Evolutionary conservation across 371 early-diverging fungal species (phyloP), one percentile per base, ranked within the genome.

Genomic region (Basidiobolus heterosporus): DNA sequence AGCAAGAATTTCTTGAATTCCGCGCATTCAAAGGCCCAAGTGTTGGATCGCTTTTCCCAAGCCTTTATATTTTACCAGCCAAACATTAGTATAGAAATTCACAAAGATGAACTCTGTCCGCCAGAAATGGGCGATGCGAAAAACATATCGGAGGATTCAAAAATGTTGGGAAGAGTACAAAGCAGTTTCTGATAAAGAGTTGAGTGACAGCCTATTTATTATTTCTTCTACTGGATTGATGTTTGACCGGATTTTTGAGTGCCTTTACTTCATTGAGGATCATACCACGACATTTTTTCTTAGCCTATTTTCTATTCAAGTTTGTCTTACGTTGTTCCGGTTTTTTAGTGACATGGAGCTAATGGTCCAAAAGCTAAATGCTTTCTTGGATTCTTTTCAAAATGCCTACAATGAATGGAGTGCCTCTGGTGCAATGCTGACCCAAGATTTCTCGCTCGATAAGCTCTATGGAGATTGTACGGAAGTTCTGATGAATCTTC

Each of bases 121-220:
- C 49, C 62, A 62, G 49, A 62, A 57, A 62, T 62, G 62, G 62
- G 60, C 60, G 50, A 56, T 57, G 53, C 60, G 57, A 46, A 62
- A 59, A 50, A 62, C 60, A 13, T 59, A 59, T 36, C 57, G 60
- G 40, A 48, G 47, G 42, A 54, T 62, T 44, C 62, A 59, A 46
- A 48, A 36, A 37, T 36, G 51, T 15, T 62, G 62, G 62, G 58
- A 59, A 39, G 62, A 62, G 1, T 62, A 59, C 46, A 52, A 22
- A 11, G 22, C 45, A 7, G 55, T 54, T 11, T 50, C 50, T 17
- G 60, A 59, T 45, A 57, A 50, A 55, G 60, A 60, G 62, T 30
- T 55, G 54, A 55, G 38, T 18, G 2, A 43, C 14, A 3, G 14
- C 21, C n/a, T 38, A 30, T 41, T 46, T 16, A 16, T 23, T 1